Percentiles rank a stretch among this genome's conserved stretches.
These are phyloP conservation scores for Rhododendron kiyosumense DNA, from an alignment of 148 eudicot species.

Conservation along the genomic window DNA sequence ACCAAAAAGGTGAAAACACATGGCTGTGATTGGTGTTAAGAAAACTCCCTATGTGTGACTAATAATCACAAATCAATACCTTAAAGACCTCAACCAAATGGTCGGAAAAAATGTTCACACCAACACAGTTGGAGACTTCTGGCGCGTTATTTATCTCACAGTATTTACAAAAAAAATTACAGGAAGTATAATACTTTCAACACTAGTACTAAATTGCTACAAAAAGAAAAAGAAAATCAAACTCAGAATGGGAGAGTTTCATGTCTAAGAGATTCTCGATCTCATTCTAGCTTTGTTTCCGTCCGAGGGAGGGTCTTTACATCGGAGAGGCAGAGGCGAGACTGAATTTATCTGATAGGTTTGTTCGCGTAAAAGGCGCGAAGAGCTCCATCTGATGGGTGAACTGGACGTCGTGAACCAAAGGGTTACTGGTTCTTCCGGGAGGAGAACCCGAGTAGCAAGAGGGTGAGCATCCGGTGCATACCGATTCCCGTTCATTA, in stretches of 20 bases:
- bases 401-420: conserved; percentile 48
- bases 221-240: too few species aligned
- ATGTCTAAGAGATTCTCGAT: neutral
- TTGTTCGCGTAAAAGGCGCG: conserved; percentile 24
- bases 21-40: too few species aligned
- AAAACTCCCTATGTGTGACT: neutral
- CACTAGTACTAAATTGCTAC: neutral
- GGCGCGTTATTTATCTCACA: neutral
- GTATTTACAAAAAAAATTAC: neutral
- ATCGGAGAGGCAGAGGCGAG: conserved; percentile 28
- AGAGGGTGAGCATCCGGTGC: conserved; percentile 27
- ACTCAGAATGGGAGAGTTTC: neutral
- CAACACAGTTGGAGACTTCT: neutral
- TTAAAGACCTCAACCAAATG: neutral
- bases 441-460: conserved; percentile 52
- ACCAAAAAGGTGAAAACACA: too few species aligned
- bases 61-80: neutral
- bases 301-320: neutral
- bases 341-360: conserved; percentile 28
- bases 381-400: conserved; percentile 39
- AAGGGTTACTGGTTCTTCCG: conserved; percentile 37
- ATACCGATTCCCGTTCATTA: conserved; percentile 21
- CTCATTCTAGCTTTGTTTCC: neutral
- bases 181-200: neutral
- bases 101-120: neutral